Percentiles rank a stretch among this genome's conserved stretches.
Evolutionary conservation across 163 green algal species (phyloP).

Genomic region (Coccomyxa subellipsoidea): DNA sequence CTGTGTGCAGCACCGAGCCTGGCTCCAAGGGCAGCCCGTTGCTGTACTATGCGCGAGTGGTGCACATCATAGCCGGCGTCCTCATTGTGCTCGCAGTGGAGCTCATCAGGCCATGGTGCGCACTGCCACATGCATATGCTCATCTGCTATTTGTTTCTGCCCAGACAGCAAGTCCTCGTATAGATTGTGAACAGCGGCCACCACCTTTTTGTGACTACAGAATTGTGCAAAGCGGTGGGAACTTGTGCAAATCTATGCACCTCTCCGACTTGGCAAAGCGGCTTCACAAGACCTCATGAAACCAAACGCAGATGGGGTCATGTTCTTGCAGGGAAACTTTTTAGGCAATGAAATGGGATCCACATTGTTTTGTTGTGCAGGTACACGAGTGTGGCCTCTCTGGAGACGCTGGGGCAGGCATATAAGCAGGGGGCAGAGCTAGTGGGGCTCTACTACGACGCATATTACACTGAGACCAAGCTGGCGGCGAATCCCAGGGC

Average conservation of each 20-base stretch:
- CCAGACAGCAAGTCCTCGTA: neutral
- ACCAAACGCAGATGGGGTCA: no score
- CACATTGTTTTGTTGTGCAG: conserved; percentile 6
- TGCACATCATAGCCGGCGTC: conserved; percentile 22
- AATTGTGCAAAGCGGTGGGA: no score
- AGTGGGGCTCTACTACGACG: conserved; percentile 18
- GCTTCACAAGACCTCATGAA: no score
- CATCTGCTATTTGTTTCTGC: no score
- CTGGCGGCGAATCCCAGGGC: neutral
- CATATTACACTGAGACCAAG: conserved; percentile 21
- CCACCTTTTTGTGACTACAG: neutral
- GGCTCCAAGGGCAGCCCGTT: conserved; percentile 3
- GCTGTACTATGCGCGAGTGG: conserved; percentile 29
- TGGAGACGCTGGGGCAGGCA: conserved; percentile 16
- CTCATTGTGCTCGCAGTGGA: conserved; percentile 23
- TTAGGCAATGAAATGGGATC: neutral
- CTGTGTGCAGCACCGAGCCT: neutral
- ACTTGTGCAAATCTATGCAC: no score
- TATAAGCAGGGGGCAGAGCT: conserved; percentile 9
- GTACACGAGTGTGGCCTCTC: conserved; percentile 19
- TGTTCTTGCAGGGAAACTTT: neutral
- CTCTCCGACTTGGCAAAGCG: no score
- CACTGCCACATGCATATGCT: no score
- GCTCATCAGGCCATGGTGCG: conserved; percentile 36
- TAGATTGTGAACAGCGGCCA: neutral